Conservation (phyloP, 2,329 filamentous ascomycete genomes). For the Triangularia verruculosa region DNA sequence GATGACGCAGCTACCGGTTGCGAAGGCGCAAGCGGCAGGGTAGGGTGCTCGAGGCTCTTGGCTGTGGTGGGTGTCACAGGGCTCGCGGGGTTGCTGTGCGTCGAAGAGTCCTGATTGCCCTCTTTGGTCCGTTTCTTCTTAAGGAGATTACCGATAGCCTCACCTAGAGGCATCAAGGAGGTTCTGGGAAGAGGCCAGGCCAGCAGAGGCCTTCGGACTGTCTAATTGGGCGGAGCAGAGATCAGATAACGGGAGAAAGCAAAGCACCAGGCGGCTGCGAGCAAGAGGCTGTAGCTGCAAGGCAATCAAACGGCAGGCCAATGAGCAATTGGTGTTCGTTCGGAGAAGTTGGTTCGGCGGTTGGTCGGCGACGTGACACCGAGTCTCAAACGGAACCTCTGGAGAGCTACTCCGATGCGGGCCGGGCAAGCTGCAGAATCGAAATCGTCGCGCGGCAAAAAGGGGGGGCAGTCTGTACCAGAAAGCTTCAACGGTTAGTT, state of each 20-base stretch:
- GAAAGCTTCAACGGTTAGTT: not conserved
- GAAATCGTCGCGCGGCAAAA: not conserved
- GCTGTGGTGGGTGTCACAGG: constrained; percentile 58
- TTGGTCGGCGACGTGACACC: constrained; percentile 12
- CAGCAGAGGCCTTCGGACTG: constrained; percentile 26
- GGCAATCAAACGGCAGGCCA: constrained; percentile 27
- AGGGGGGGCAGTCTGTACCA: not conserved
- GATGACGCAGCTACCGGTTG: constrained; percentile 11
- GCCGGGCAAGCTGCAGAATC: not conserved
- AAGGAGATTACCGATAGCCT: constrained; percentile 59
- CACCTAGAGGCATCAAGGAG: constrained; percentile 80
- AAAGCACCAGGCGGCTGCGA: constrained; percentile 3
- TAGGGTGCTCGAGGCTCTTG: constrained; percentile 48
- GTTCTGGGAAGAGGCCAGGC: constrained; percentile 20
- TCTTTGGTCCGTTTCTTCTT: constrained; percentile 99
- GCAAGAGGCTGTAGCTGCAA: constrained; percentile 20
- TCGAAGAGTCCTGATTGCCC: constrained; percentile 67
- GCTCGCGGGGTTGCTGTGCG: constrained; percentile 63
- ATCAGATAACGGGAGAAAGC: constrained; percentile 10
- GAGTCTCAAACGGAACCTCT: constrained; percentile 4
- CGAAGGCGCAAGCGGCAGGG: constrained; percentile 35
- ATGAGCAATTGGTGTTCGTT: constrained; percentile 19
- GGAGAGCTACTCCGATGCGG: not conserved
- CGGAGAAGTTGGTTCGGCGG: constrained; percentile 16
- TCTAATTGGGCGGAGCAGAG: constrained; percentile 22